phyloP scores from a whole-genome alignment of 2,329 filamentous ascomycete species.

The Ascochyta viciae-villosae region DNA sequence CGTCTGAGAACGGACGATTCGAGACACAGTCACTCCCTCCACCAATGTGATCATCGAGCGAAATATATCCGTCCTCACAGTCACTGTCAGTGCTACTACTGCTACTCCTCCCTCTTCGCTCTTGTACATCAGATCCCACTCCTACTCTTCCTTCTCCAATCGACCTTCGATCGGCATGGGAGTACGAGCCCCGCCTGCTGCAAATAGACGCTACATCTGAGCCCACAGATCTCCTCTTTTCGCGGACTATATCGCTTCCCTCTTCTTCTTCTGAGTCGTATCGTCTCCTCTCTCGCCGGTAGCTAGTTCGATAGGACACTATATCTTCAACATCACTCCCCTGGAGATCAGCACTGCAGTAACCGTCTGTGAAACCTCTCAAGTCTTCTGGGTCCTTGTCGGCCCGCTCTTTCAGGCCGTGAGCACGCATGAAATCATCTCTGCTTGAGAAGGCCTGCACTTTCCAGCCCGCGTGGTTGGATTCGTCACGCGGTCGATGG shows the following conservation, averaged over 20 bases:
- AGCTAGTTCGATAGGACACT: not conserved
- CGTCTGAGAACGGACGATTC: not conserved
- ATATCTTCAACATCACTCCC: constrained; percentile 1
- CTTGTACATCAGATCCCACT: not conserved
- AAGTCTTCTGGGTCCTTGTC: not conserved
- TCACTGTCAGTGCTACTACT: constrained; percentile 5
- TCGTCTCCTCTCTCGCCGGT: not conserved
- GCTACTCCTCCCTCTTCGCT: not conserved
- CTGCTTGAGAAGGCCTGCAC: not conserved
- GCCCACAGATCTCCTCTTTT: not conserved
- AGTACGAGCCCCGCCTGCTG: not conserved
- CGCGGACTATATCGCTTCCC: not conserved
- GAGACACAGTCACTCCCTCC: constrained; percentile 4
- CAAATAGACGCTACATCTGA: not conserved
- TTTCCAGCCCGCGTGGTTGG: not conserved
- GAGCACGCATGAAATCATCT: not conserved
- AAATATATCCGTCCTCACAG: constrained; percentile 10
- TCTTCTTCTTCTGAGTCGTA: not conserved
- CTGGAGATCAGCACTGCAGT: not conserved
- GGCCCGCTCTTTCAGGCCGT: too few relatives aligned
- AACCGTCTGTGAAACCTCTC: not conserved
- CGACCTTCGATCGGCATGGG: not conserved
- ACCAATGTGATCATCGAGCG: constrained; percentile 8
- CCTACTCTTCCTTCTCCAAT: not conserved
- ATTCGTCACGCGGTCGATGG: not conserved